Conservation (phyloP, 2,329 filamentous ascomycete genomes). For the Fusarium hostae region DNA sequence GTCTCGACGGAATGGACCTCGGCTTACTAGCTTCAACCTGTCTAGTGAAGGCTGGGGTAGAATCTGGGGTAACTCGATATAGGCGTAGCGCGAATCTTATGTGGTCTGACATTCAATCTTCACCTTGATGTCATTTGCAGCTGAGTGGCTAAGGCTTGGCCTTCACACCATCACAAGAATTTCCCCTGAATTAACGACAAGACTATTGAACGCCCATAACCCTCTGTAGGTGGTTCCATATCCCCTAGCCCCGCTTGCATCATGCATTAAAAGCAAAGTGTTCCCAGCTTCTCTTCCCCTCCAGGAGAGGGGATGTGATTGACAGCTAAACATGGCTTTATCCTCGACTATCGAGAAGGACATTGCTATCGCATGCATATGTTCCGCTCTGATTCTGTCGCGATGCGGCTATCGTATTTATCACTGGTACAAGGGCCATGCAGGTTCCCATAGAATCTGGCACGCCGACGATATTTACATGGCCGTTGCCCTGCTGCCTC, state of each 20-base stretch:
- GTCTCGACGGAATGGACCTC: neutral
- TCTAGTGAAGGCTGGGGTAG: neutral
- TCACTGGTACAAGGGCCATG: slow-evolving; percentile 37
- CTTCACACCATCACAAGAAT: neutral
- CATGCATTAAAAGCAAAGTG: neutral
- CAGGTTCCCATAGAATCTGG: slow-evolving; percentile 43
- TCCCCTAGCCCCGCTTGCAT: neutral
- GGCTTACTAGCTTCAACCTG: neutral
- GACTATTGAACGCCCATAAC: neutral
- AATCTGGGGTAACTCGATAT: neutral
- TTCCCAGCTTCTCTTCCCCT: neutral
- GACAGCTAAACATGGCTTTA: slow-evolving; percentile 14
- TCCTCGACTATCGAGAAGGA: slow-evolving; percentile 38
- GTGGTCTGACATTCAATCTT: neutral
- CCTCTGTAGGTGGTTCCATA: neutral
- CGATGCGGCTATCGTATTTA: slow-evolving; percentile 43
- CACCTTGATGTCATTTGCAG: neutral
- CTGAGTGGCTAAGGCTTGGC: neutral
- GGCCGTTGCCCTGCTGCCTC: slow-evolving; percentile 43
- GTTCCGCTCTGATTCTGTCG: slow-evolving; percentile 39
- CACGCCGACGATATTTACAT: slow-evolving; percentile 45
- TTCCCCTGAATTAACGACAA: neutral
- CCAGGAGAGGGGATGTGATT: neutral
- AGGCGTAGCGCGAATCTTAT: too few species aligned
- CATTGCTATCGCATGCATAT: slow-evolving; percentile 40